Percentiles rank a stretch among this genome's conserved stretches.
phyloP scores from a whole-genome alignment of 2,329 filamentous ascomycete species.

The Talaromyces funiculosus region DNA sequence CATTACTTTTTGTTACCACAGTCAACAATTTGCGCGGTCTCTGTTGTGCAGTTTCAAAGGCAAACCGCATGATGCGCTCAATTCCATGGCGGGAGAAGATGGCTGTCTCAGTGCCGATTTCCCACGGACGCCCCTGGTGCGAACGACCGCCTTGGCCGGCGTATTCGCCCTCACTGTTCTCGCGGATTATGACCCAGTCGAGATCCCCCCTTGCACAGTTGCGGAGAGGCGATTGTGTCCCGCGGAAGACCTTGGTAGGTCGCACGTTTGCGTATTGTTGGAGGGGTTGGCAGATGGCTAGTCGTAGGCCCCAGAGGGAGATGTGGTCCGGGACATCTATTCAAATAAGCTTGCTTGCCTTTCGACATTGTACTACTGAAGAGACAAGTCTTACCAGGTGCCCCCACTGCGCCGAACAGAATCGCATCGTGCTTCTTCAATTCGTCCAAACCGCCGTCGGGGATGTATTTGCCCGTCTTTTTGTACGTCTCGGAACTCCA shows the following conservation, averaged over 20 bases:
- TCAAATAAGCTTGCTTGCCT: background rate
- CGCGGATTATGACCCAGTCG: conserved; percentile 52
- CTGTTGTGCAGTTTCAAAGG: conserved; percentile 47
- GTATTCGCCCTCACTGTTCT: conserved; percentile 54
- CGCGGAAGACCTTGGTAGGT: conserved; percentile 49
- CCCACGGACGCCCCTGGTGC: conserved; percentile 48
- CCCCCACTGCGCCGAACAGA: conserved; percentile 57
- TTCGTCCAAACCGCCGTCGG: conserved; percentile 46
- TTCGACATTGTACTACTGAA: background rate
- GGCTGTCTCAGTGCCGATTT: conserved; percentile 48
- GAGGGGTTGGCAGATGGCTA: conserved; percentile 51
- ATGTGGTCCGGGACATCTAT: conserved; percentile 13
- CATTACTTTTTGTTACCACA: conserved; percentile 52
- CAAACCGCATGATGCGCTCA: conserved; percentile 49
- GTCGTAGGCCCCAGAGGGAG: conserved; percentile 41
- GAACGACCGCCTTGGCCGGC: conserved; percentile 51
- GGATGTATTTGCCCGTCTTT: conserved; percentile 50
- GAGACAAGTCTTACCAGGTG: conserved; percentile 38
- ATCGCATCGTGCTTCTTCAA: conserved; percentile 51
- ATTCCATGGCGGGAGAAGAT: conserved; percentile 51
- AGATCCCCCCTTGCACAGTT: conserved; percentile 45
- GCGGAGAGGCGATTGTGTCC: conserved; percentile 47
- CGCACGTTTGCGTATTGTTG: conserved; percentile 55
- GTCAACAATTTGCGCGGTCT: conserved; percentile 47
- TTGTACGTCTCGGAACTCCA: conserved; percentile 47